A percentile compares a stretch with the other conserved stretches of the same genome.
These are phyloP conservation scores for Aspergillus olivimuriae DNA, from an alignment of 495 filamentous ascomycete species.

Conservation along the genomic window DNA sequence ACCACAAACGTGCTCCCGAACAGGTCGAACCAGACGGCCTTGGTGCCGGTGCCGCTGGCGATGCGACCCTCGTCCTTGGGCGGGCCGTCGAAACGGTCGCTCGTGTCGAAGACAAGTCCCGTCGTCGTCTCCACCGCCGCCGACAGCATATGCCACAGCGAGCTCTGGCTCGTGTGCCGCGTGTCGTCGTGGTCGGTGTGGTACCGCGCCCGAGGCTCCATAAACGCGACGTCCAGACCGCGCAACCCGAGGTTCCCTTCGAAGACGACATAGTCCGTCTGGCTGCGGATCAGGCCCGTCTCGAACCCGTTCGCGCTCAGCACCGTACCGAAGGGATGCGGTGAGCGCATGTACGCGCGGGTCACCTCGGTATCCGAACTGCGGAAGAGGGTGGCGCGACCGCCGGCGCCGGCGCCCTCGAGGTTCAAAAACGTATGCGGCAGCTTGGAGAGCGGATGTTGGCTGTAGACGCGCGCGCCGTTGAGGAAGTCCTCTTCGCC, in stretches of 20 bases:
- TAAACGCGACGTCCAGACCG: constrained; percentile 89
- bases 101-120: constrained; percentile 63
- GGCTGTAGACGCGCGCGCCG: constrained; percentile 78
- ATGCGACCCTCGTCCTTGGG: constrained; percentile 54
- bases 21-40: constrained; percentile 90
- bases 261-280: constrained; percentile 88
- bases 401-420: constrained; percentile 91
- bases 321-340: constrained; percentile 77
- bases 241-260: constrained; percentile 73
- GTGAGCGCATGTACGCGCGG: constrained; percentile 59
- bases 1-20: constrained; percentile 78
- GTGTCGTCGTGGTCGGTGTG: constrained; percentile 89
- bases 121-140: constrained; percentile 66
- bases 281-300: constrained; percentile 65
- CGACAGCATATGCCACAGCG: constrained; percentile 92
- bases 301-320: constrained; percentile 79
- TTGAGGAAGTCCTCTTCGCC: constrained; percentile 93
- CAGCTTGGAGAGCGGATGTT: constrained; percentile 71
- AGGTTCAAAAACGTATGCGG: constrained; percentile 86
- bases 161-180: constrained; percentile 64
- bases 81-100: constrained; percentile 58
- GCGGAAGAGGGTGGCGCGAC: constrained; percentile 79
- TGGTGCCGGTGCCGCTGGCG: constrained; percentile 58
- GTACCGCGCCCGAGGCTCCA: constrained; percentile 76
- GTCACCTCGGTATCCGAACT: constrained; percentile 85